Conservation (phyloP, 2,329 filamentous ascomycete genomes). For the Fusarium sp. region DNA sequence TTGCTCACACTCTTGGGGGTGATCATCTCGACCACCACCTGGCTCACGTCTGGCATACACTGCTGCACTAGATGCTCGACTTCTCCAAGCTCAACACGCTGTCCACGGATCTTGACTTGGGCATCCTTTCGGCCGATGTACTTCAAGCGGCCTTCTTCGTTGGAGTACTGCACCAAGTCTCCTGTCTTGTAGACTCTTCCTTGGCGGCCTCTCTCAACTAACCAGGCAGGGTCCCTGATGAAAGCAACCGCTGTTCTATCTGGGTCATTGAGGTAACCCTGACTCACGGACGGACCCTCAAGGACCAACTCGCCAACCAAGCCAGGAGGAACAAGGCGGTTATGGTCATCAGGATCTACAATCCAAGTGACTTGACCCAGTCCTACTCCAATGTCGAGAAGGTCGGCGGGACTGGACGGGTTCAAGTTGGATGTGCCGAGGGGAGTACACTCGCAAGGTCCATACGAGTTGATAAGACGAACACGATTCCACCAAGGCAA, state of each 20-base stretch:
- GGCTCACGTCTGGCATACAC: neutral
- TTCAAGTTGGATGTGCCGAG: slow-evolving; percentile 6
- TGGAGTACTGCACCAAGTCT: slow-evolving; percentile 56
- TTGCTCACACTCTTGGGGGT: neutral
- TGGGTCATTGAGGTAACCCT: neutral
- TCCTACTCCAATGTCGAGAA: slow-evolving; percentile 12
- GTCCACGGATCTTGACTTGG: slow-evolving; percentile 66
- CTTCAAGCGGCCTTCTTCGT: slow-evolving; percentile 53
- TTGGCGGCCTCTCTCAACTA: neutral
- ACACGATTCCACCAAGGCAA: slow-evolving; percentile 10
- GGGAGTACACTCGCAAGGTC: slow-evolving; percentile 32
- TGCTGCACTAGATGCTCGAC: slow-evolving; percentile 8
- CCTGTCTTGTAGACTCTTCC: slow-evolving; percentile 10
- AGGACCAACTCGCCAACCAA: neutral
- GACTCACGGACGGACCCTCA: neutral
- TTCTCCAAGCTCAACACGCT: slow-evolving; percentile 60
- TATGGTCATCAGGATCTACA: slow-evolving; percentile 44
- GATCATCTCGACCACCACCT: neutral
- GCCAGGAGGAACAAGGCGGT: slow-evolving; percentile 8
- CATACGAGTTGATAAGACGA: slow-evolving; percentile 29
- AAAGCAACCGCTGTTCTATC: neutral
- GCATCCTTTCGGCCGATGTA: slow-evolving; percentile 53
- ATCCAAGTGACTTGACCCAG: slow-evolving; percentile 43
- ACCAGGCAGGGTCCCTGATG: neutral
- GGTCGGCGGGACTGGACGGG: neutral